Conservation (phyloP, 2,329 filamentous ascomycete genomes). For the Stemphylium beticola region DNA sequence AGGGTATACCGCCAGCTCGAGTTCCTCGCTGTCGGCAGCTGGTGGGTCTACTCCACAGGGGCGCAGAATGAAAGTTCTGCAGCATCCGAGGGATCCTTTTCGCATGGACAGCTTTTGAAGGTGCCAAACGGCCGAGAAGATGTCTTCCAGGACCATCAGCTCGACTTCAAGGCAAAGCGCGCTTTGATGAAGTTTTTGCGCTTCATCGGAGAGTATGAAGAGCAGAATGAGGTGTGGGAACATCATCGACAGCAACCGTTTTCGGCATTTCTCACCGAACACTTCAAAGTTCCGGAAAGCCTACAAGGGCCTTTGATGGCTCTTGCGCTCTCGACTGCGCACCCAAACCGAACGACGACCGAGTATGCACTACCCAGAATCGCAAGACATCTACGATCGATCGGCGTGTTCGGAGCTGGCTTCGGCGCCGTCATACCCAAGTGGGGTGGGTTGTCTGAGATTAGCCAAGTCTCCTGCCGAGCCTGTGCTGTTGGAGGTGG, state of each 20-base stretch:
- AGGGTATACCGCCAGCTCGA: constrained; percentile 88
- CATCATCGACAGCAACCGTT: constrained; percentile 62
- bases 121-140: constrained; percentile 92
- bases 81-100: not conserved
- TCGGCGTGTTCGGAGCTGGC: constrained; percentile 84
- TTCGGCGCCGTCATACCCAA: constrained; percentile 91
- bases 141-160: constrained; percentile 78
- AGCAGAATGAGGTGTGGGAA: constrained; percentile 65
- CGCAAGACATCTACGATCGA: constrained; percentile 80
- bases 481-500: constrained; percentile 89
- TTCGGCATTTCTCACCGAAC: constrained; percentile 62
- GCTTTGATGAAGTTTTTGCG: constrained; percentile 92
- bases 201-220: constrained; percentile 77
- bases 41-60: constrained; percentile 72
- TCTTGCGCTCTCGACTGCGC: constrained; percentile 74
- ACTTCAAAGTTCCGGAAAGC: constrained; percentile 63
- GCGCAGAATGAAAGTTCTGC: constrained; percentile 3
- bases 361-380: constrained; percentile 76
- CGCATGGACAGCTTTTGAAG: constrained; percentile 60
- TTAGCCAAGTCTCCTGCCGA: constrained; percentile 89
- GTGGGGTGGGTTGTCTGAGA: constrained; percentile 88
- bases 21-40: constrained; percentile 90
- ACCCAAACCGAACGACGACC: constrained; percentile 61
- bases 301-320: constrained; percentile 71
- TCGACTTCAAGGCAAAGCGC: constrained; percentile 82